A percentile compares a stretch with the other conserved stretches of the same genome.
phyloP scores from a whole-genome alignment of 768 basidiomycete species.

The Leccinellum rugosiceps region DNA sequence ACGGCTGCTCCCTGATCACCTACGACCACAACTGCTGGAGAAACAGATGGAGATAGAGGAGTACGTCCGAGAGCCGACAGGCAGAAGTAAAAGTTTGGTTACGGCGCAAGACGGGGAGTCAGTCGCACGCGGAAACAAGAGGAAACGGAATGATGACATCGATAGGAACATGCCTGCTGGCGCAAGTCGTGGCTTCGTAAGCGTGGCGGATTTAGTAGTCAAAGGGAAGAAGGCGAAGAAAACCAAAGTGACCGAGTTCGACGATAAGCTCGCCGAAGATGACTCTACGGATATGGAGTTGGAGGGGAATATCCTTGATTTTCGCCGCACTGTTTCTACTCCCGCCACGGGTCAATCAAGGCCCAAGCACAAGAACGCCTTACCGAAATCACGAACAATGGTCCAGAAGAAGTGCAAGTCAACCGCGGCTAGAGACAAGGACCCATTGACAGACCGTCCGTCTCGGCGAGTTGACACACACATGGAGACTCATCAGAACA shows the following conservation, averaged over 20 bases:
- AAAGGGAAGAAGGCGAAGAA: conserved; percentile 52
- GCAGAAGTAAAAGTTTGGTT: conserved; percentile 31
- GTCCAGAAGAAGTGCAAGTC: conserved; percentile 24
- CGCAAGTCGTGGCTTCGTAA: conserved; percentile 71
- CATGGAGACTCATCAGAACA: conserved; percentile 49
- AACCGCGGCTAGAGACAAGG: conserved; percentile 22
- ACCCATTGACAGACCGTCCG: conserved; percentile 36
- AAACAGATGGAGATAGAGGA: conserved; percentile 80
- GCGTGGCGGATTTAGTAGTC: conserved; percentile 57
- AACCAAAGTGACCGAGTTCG: conserved; percentile 41
- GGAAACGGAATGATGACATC: conserved; percentile 68
- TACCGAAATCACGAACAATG: conserved; percentile 47
- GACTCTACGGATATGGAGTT: conserved; percentile 70
- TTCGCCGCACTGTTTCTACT: conserved; percentile 49
- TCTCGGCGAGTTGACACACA: conserved; percentile 47
- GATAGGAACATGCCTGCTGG: conserved; percentile 69
- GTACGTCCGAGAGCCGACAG: conserved; percentile 53
- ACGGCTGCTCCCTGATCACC: conserved; percentile 74
- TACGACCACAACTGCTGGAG: conserved; percentile 76
- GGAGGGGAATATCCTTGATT: conserved; percentile 48
- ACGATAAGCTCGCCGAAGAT: conserved; percentile 49
- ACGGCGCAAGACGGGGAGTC: conserved; percentile 25
- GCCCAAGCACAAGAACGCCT: conserved; percentile 34
- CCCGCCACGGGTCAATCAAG: conserved; percentile 37
- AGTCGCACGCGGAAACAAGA: conserved; percentile 45